A percentile compares a stretch with the other conserved stretches of the same genome.
Conservation (phyloP, 2,329 filamentous ascomycete genomes). For the Metarhizium album region DNA sequence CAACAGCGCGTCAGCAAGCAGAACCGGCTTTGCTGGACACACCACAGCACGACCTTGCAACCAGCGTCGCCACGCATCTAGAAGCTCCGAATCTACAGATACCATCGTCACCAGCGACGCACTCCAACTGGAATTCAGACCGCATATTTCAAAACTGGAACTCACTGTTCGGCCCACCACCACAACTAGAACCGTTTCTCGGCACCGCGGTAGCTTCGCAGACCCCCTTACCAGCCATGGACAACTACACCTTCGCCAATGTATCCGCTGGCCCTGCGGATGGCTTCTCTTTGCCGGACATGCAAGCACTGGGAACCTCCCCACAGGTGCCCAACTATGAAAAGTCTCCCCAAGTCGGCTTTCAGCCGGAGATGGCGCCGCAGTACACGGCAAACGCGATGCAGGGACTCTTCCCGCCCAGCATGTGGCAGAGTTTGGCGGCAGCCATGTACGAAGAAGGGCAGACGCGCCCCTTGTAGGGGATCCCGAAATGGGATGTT, state of each 20-base stretch:
- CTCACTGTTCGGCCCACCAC: slow-evolving; percentile 50
- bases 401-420: slow-evolving; percentile 52
- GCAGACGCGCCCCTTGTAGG: background rate
- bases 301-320: slow-evolving; percentile 32
- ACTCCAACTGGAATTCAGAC: slow-evolving; percentile 69
- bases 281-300: slow-evolving; percentile 40
- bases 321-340: slow-evolving; percentile 17
- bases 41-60: background rate
- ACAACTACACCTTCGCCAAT: background rate
- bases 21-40: slow-evolving; percentile 51
- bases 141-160: slow-evolving; percentile 70
- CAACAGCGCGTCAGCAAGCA: slow-evolving; percentile 37
- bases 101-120: slow-evolving; percentile 10
- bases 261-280: slow-evolving; percentile 19
- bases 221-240: background rate
- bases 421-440: slow-evolving; percentile 64
- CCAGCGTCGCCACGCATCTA: slow-evolving; percentile 35
- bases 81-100: slow-evolving; percentile 39
- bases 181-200: slow-evolving; percentile 52
- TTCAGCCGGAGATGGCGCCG: slow-evolving; percentile 35
- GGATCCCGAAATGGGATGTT: too few relatives aligned
- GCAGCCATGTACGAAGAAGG: slow-evolving; percentile 57
- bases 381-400: slow-evolving; percentile 42
- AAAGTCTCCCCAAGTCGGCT: background rate
- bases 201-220: background rate